Evolutionary conservation across 2,329 filamentous ascomycete genomes (phyloP), one percentile per base, ranked within the genome.

Genomic region (Acephala macrosclerotiorum): DNA sequence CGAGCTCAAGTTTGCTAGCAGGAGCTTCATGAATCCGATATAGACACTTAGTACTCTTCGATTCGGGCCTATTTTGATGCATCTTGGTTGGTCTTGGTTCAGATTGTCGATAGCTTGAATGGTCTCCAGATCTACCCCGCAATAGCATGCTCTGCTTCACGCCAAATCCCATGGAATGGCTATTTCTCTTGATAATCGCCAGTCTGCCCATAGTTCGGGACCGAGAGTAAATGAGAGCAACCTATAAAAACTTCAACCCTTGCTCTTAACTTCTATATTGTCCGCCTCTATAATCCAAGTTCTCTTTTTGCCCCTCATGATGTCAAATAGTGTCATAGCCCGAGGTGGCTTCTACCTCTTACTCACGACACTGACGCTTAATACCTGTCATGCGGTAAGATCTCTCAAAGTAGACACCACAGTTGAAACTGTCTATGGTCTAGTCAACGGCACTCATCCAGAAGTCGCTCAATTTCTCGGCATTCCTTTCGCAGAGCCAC

Each of bases 401-500:
- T 63, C 62, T 16, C 57, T 70, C 14, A 49, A 47, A 49, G 55
- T 71, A 22, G 35, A 69, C 38, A 71, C 68, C 16, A 64, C 63
- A 26, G 66, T 65, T 38, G 68, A 68, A 25, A 40, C 58, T 36
- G 40, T 70, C 18, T 61, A 65, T 40, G 65, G 68, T n/a, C 22
- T 70, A 3, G 64, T 68, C 38, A 70, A 70, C 25, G 56, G 62
- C 5, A 70, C 70, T 1, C 33, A 58, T 22, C 70, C 70, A 20
- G 40, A 64, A 29, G 72, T 73, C 20, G 58, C 61, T n/a, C 68
- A 71, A 57, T 82, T 81, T 62, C 72, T 80, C 12, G 77, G 78
- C 11, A 75, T 81, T 35, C 78, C 77, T 3, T 81, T 79, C 64
- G 79, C 78, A 1, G 70, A 77, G 38, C 75, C 77, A 7, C 78